phyloP scores from a whole-genome alignment of 495 filamentous ascomycete species.

The Aspergillus nanangensis region DNA sequence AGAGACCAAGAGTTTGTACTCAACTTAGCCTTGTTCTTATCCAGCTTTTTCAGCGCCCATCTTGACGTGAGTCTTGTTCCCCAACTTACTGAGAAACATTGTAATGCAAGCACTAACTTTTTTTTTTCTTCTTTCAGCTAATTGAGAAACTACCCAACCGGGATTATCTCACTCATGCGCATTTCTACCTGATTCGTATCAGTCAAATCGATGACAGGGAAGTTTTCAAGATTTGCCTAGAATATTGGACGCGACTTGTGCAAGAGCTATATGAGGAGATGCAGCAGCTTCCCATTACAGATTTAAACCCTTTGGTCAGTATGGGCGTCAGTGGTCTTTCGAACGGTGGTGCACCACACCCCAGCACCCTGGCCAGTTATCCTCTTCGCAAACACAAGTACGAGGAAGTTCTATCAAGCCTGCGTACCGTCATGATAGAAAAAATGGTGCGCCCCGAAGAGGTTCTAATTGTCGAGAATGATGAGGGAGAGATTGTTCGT shows the following conservation, averaged over 20 bases:
- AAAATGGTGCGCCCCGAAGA: conserved; percentile 99
- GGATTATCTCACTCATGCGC: conserved; percentile 89
- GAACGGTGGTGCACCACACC: conserved; percentile 81
- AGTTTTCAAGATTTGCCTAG: conserved; percentile 98
- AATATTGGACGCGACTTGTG: conserved; percentile 99
- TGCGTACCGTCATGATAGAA: conserved; percentile 98
- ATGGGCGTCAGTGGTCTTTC: conserved; percentile 67
- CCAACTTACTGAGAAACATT: background rate
- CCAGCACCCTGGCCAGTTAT: conserved; percentile 73
- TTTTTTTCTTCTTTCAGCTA: conserved; percentile 49
- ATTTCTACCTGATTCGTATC: conserved; percentile 97
- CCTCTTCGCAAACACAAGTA: conserved; percentile 97
- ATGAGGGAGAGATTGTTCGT: conserved; percentile 97
- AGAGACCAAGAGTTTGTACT: conserved; percentile 97
- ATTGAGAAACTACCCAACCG: conserved; percentile 93
- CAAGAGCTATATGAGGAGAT: conserved; percentile 98
- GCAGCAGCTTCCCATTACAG: conserved; percentile 87
- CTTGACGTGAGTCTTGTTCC: conserved; percentile 60
- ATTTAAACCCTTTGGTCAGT: conserved; percentile 80
- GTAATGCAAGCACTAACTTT: conserved; percentile 3
- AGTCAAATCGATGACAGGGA: conserved; percentile 98
- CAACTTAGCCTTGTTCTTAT: conserved; percentile 91
- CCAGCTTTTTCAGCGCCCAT: conserved; percentile 91
- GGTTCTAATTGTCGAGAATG: conserved; percentile 98
- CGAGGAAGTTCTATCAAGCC: conserved; percentile 83